These are phyloP conservation scores for Gentiana straminea DNA, from an alignment of 257 asterid genomes.

Conservation along the genomic window DNA sequence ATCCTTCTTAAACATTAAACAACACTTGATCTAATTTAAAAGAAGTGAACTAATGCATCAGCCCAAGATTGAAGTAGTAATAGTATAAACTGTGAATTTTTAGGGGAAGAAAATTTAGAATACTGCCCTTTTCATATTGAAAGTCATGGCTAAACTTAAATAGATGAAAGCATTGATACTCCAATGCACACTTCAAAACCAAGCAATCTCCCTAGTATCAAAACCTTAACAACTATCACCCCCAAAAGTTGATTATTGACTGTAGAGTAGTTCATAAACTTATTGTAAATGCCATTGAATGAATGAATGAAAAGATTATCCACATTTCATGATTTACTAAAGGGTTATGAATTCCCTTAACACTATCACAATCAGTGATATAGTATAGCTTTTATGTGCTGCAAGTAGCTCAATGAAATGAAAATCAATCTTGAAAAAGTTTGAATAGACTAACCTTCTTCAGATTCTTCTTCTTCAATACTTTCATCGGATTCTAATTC, in stretches of 20 bases:
- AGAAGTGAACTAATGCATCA: too few species aligned
- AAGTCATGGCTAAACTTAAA: background rate
- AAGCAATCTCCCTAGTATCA: background rate
- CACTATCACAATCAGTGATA: background rate
- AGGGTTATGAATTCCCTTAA: background rate
- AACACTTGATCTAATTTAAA: background rate
- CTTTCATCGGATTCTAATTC: slow-evolving; percentile 21
- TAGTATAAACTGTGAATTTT: too few species aligned
- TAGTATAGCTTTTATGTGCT: background rate
- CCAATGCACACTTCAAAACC: background rate
- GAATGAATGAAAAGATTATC: background rate
- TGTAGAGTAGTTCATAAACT: background rate
- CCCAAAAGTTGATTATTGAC: background rate
- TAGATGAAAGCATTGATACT: too few species aligned
- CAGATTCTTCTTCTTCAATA: slow-evolving; percentile 28
- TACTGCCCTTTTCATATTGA: too few species aligned
- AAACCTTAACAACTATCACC: background rate
- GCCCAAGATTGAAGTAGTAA: too few species aligned
- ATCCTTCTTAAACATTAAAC: background rate
- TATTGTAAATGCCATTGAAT: background rate
- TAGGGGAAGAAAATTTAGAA: too few species aligned
- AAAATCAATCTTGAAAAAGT: background rate
- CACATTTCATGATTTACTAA: background rate
- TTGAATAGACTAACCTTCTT: slow-evolving; percentile 37
- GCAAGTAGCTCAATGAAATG: background rate